Percentiles rank a stretch among this genome's conserved stretches.
phyloP scores from a whole-genome alignment of 345 rosid genomes.

The Capsella bursapastoris region DNA sequence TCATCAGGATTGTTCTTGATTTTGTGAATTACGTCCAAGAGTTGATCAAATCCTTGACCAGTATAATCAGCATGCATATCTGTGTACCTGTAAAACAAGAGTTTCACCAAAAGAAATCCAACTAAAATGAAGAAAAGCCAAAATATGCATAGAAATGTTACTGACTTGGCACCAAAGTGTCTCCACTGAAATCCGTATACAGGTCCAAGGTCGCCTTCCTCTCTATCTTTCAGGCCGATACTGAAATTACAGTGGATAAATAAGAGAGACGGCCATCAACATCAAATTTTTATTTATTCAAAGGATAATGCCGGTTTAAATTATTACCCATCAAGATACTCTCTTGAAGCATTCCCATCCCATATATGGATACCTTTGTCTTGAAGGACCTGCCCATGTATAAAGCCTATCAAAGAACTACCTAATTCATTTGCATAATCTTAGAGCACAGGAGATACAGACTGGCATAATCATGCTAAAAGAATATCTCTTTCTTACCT shows the following conservation, averaged over 20 bases:
- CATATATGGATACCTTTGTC: slow-evolving; percentile 89
- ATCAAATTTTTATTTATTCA: background rate
- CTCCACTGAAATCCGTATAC: slow-evolving; percentile 99
- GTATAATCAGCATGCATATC: slow-evolving; percentile 91
- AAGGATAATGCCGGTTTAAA: background rate
- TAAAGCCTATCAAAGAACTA: slow-evolving; percentile 10
- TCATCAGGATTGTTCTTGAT: slow-evolving; percentile 89
- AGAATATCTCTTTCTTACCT: slow-evolving; percentile 50
- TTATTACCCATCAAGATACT: slow-evolving; percentile 75
- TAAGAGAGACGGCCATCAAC: background rate
- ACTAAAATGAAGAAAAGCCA: background rate
- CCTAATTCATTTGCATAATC: background rate
- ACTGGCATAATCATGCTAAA: background rate
- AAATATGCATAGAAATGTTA: slow-evolving; percentile 23
- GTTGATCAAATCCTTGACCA: slow-evolving; percentile 93
- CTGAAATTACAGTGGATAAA: slow-evolving; percentile 46
- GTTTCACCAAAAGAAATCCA: slow-evolving; percentile 1
- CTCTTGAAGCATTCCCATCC: slow-evolving; percentile 97
- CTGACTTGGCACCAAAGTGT: slow-evolving; percentile 92
- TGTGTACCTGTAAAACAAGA: slow-evolving; percentile 60
- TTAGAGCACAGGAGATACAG: background rate
- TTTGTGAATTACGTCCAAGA: slow-evolving; percentile 78
- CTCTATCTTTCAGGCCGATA: slow-evolving; percentile 71
- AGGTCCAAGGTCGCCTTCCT: slow-evolving; percentile 93
- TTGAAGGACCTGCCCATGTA: slow-evolving; percentile 71